Conservation (phyloP, 2,329 filamentous ascomycete species). For the Chalaropsis thielavioides region DNA sequence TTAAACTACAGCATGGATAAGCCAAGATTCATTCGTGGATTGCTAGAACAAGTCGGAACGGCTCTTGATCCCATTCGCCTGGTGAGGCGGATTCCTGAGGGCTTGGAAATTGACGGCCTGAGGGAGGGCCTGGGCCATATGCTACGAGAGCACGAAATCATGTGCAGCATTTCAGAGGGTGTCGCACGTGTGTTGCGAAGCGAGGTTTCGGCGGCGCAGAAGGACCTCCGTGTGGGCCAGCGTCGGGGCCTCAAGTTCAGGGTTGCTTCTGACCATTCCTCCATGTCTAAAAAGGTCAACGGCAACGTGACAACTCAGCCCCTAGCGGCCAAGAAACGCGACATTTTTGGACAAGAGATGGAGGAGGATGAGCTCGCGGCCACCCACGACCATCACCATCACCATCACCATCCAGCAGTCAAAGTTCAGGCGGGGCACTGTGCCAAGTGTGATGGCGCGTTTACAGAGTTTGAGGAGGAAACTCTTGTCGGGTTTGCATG, state of each 20-base stretch:
- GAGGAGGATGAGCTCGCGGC: conserved; percentile 18
- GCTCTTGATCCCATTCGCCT: conserved; percentile 84
- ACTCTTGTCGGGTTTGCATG: conserved; percentile 69
- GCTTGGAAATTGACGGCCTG: conserved; percentile 80
- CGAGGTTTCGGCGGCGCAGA: conserved; percentile 76
- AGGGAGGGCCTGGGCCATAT: conserved; percentile 78
- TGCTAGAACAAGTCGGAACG: conserved; percentile 88
- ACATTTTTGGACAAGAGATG: conserved; percentile 19
- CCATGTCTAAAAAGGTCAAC: conserved; percentile 26
- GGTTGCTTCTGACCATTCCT: conserved; percentile 36
- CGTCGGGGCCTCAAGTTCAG: conserved; percentile 82
- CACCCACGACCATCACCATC: conserved; percentile 23
- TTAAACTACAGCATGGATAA: conserved; percentile 97
- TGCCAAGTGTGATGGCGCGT: conserved; percentile 41
- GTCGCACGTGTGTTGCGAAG: conserved; percentile 75
- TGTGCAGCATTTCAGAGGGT: conserved; percentile 79
- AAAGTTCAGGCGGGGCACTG: conserved; percentile 40
- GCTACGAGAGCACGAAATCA: conserved; percentile 90
- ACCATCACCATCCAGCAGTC: conserved; percentile 24
- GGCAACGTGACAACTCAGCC: conserved; percentile 18
- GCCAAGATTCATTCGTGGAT: conserved; percentile 77
- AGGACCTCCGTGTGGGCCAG: conserved; percentile 62
- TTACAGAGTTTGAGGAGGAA: conserved; percentile 49
- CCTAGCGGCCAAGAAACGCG: conserved; percentile 15
- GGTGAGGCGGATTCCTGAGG: conserved; percentile 79